phyloP scores from a whole-genome alignment of 768 basidiomycete species.

The Tulasnella calospora region DNA sequence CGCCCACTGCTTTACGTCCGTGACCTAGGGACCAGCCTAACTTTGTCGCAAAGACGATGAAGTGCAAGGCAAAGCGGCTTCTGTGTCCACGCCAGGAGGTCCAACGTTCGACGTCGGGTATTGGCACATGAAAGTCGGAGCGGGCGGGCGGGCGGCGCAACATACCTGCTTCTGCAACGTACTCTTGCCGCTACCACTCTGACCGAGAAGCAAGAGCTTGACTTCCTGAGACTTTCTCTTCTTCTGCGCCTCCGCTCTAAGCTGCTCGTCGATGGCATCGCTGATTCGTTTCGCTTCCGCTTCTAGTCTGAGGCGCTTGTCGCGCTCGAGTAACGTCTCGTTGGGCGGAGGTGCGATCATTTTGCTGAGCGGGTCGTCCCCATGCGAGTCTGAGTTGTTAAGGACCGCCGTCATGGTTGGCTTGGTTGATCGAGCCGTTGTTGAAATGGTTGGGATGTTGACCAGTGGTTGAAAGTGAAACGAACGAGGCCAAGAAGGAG shows the following conservation, averaged over 20 bases:
- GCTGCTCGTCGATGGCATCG: constrained; percentile 26
- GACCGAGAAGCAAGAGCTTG: constrained; percentile 24
- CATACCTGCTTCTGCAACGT: constrained; percentile 29
- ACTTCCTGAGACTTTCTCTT: constrained; percentile 23
- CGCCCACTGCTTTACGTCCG: background rate
- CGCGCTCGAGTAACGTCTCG: constrained; percentile 21
- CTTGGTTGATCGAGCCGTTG: no score
- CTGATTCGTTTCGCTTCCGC: constrained; percentile 24
- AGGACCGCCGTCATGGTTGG: background rate
- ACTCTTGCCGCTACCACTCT: constrained; percentile 27
- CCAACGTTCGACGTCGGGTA: background rate
- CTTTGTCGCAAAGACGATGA: background rate
- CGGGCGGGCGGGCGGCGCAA: background rate
- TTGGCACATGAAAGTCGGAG: background rate
- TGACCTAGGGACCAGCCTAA: background rate
- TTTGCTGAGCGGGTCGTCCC: constrained; percentile 19
- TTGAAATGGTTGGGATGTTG: no score
- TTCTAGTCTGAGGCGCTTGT: constrained; percentile 21
- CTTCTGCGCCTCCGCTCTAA: constrained; percentile 10
- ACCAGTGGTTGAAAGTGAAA: background rate
- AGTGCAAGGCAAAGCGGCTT: background rate
- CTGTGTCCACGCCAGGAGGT: background rate
- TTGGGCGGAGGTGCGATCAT: constrained; percentile 18
- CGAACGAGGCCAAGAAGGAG: background rate
- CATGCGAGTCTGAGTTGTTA: background rate